Base-by-base conservation (phyloP, 495 filamentous ascomycete genomes). In the Ramalina intermedia region DNA sequence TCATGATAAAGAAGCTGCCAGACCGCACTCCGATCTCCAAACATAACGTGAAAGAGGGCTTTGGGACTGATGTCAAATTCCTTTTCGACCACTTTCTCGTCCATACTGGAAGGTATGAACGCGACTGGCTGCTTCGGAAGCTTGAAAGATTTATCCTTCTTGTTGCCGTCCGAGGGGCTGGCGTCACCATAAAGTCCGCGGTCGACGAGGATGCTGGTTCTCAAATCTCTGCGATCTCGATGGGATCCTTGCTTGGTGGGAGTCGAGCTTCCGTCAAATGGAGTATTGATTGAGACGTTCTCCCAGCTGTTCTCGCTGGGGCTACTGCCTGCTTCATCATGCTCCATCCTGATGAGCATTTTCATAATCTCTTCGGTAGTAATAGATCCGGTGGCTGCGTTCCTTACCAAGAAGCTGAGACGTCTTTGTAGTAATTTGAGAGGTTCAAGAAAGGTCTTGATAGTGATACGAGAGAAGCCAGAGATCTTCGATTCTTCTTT, bases 241-340 rank as follows among this genome's bases (percentile, higher is more conserved):
- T 47, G 33, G 14, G 50, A 47, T 12, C 48, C 57, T 17, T 50
- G 37, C 18, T 46, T 45, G 38, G 48, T 48, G 8, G 39, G 21
- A n/a, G 39, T 24, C 33, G 55, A 53, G 37, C 50, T 51, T n/a
- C 64, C 61, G 48, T 78, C 86, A 21, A 74, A 69, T 12, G 82
- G 78, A 1, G 79, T 79, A 56, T 75, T 74, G 26, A 74, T 66
- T 0, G 78, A 76, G 4, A 89, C 67, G 56, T 96, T 87, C 58
- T 98, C 91, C 90, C 90, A 95, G 66, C 91, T 94, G 56, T 94
- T 88, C 29, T 79, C 72, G 58, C 84, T 89, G 20, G 84, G 79
- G 37, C 77, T 82, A 49, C 76, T 70, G 39, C 68, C 71, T 18
- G 71, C 65, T 36, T 75, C 69, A 16, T 81, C 80, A 36, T 67